phyloP scores from a whole-genome alignment of 495 filamentous ascomycete species.

The Polyplosphaeria fusca region DNA sequence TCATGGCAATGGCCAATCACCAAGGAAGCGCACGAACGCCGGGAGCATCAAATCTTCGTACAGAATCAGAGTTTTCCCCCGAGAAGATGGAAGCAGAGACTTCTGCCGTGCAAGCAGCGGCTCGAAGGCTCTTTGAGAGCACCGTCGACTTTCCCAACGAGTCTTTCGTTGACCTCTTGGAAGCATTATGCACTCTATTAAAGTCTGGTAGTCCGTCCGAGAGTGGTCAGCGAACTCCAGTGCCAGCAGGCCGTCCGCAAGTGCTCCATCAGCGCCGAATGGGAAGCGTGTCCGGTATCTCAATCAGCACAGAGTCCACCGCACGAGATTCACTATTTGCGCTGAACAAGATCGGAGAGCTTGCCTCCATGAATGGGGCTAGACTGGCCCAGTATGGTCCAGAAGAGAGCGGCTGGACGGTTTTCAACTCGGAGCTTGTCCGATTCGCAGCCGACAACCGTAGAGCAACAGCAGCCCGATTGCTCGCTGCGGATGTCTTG shows the following conservation, averaged over 20 bases:
- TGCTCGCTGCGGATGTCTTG: constrained; percentile 69
- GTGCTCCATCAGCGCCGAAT: constrained; percentile 48
- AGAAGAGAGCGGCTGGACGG: constrained; percentile 67
- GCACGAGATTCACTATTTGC: constrained; percentile 72
- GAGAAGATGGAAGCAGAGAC: constrained; percentile 73
- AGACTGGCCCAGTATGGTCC: constrained; percentile 65
- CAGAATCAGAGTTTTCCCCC: constrained; percentile 38
- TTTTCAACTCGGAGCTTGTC: constrained; percentile 69
- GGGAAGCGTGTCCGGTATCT: constrained; percentile 48
- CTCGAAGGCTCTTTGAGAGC: constrained; percentile 81
- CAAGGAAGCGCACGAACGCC: constrained; percentile 16
- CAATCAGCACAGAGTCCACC: constrained; percentile 41
- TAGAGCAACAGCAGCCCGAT: constrained; percentile 59
- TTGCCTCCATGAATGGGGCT: constrained; percentile 74
- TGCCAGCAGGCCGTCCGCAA: constrained; percentile 6
- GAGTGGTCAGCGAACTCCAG: constrained; percentile 11
- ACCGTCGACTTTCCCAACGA: constrained; percentile 81
- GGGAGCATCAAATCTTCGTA: constrained; percentile 3
- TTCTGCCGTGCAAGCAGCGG: constrained; percentile 83
- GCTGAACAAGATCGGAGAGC: constrained; percentile 73
- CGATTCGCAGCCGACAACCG: constrained; percentile 54
- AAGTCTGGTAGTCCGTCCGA: constrained; percentile 43
- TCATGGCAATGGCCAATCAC: constrained; percentile 59
- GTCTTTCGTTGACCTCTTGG: constrained; percentile 73
- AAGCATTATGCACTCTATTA: constrained; percentile 60